A percentile compares a stretch with the other conserved stretches of the same genome.
These are phyloP conservation scores for Globisporangium alternatum DNA, from an alignment of 352 stramenopile genomes.

Conservation along the genomic window DNA sequence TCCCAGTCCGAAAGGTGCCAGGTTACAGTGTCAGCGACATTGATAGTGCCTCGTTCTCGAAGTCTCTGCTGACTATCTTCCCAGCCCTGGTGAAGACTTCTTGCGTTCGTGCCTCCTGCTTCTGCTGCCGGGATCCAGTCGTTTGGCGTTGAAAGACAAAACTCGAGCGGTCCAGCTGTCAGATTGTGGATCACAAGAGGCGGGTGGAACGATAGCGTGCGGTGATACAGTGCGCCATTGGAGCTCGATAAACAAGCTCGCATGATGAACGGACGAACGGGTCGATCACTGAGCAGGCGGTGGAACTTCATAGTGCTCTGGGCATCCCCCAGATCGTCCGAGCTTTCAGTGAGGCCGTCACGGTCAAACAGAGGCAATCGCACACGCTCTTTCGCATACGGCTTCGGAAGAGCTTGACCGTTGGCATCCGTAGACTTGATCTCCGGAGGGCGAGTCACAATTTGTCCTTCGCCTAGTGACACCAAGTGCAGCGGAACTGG, in stretches of 20 bases:
- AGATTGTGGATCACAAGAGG: constrained; percentile 81
- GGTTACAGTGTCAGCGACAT: constrained; percentile 70
- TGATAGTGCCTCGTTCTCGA: constrained; percentile 74
- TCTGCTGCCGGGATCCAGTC: constrained; percentile 63
- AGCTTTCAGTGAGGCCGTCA: constrained; percentile 10
- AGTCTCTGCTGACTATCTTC: constrained; percentile 76
- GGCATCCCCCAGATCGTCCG: constrained; percentile 29
- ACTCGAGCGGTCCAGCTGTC: constrained; percentile 67
- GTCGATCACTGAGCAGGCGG: constrained; percentile 67
- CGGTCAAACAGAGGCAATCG: constrained; percentile 70
- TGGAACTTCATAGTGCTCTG: constrained; percentile 76
- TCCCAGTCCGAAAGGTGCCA: constrained; percentile 84
- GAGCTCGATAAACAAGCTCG: constrained; percentile 53
- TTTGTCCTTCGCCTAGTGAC: constrained; percentile 61
- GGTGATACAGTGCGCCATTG: constrained; percentile 62
- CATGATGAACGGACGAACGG: constrained; percentile 82
- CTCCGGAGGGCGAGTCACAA: constrained; percentile 69
- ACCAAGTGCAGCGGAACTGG: constrained; percentile 75
- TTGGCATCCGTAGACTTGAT: constrained; percentile 34
- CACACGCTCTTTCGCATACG: constrained; percentile 75
- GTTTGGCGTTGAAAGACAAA: constrained; percentile 64
- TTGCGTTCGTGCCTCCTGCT: constrained; percentile 27
- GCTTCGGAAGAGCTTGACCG: constrained; percentile 37
- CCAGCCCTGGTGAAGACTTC: constrained; percentile 52
- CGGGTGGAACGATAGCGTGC: constrained; percentile 73